These are phyloP conservation scores for Mikania micrantha DNA, from an alignment of 129 eudicot species.

Conservation along the genomic window DNA sequence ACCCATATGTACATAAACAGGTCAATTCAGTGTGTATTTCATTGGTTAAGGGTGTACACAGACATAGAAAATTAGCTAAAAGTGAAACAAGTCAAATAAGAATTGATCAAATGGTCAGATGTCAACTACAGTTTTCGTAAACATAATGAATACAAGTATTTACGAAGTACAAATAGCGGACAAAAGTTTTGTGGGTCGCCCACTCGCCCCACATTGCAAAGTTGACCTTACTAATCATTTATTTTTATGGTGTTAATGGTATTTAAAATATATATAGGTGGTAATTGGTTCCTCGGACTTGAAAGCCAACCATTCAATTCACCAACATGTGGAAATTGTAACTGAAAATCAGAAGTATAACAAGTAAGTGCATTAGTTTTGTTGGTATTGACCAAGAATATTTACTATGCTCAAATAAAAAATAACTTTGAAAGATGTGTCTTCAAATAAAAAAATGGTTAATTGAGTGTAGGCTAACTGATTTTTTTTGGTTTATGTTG, in stretches of 20 bases:
- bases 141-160: background rate
- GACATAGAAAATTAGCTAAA: background rate
- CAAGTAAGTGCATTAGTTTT: constrained; percentile 41
- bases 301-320: constrained; percentile 98
- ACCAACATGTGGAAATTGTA: constrained; percentile 84
- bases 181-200: background rate
- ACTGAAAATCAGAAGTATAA: constrained; percentile 89
- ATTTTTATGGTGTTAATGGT: background rate
- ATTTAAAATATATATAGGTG: constrained; percentile 45
- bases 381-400: background rate
- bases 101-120: too few relatives aligned
- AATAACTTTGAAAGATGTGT: too few relatives aligned
- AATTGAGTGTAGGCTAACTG: background rate
- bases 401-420: background rate
- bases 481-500: background rate
- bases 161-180: background rate
- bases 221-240: background rate
- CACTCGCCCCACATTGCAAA: too few relatives aligned
- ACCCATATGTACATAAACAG: background rate
- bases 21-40: background rate
- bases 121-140: background rate
- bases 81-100: background rate
- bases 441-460: too few relatives aligned
- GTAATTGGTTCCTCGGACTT: constrained; percentile 83
- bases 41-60: background rate